Evolutionary conservation across 345 rosid species (phyloP), one percentile per base, ranked within the genome.

Genomic region (Gossypium australe): DNA sequence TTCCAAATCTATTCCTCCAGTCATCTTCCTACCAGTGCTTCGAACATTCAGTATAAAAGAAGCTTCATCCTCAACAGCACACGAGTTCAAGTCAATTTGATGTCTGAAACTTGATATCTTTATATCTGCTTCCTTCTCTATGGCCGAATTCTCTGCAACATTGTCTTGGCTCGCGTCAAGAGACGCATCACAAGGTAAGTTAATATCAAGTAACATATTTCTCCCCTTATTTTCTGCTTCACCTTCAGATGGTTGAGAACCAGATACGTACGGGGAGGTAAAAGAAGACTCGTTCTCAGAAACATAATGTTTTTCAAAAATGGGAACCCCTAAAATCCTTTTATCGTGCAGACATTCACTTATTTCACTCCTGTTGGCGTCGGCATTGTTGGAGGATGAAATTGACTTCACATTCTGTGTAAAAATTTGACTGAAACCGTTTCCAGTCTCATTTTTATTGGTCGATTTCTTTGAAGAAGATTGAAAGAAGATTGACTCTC

Each of bases 1-100:
- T 86, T 94, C 98, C 84, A 94, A 89, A 83, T 94, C 97, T 73
- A 92, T 86, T 74, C 80, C 84, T 7, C 70, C 76, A 57, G 76
- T 71, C 58, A 65, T 67, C 85, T 80, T 92, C 81, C 70, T 80
- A 62, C 56, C 60, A 38, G 74, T 76, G 76, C 80, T 75, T 27
- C 77, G 78, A 65, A 48, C 82, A 56, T 78, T 65, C 65, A 85
- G 70, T 44, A 70, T 22, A 67, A 79, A 78, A 63, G 86, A 80
- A 85, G 84, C 78, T 78, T 89, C 98, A 80, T 88, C 94, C 84
- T 89, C 97, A 4, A 70, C 80, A 56, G 86, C 72, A 74, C 88
- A 87, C 3, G 82, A 77, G 73, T 94, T 92, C 86, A 94, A 81
- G 83, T 94, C 98, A 83, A 94, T 85, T 18, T 78, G 76, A 76